Conservation (phyloP, 2,329 filamentous ascomycete species). For the Colletotrichum noveboracense region DNA sequence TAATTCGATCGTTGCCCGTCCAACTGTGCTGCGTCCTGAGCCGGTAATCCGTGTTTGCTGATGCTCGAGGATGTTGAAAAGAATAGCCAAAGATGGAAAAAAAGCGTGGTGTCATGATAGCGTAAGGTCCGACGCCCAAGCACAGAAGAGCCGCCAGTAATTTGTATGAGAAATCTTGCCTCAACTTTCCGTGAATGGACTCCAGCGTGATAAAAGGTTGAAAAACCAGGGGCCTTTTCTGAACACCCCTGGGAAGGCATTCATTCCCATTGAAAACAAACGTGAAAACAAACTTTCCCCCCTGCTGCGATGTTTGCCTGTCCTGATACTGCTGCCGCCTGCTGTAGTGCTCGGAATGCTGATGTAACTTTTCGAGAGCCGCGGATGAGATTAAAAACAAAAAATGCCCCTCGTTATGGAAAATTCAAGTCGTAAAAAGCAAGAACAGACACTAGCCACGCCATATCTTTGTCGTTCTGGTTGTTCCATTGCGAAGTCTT, state of each 20-base stretch:
- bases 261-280: not conserved
- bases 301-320: not conserved
- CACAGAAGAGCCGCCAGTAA: not conserved
- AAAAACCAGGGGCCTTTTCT: not conserved
- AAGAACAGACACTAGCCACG: not conserved
- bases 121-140: not conserved
- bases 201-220: not conserved
- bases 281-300: not conserved
- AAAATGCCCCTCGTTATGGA: not conserved
- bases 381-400: not conserved
- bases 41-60: not conserved
- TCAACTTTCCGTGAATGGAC: not conserved
- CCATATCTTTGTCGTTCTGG: not conserved
- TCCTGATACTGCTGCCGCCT: not conserved
- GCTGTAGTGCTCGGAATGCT: slow-evolving; percentile 2
- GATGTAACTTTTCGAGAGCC: slow-evolving; percentile 10
- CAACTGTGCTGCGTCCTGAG: not conserved
- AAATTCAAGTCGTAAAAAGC: not conserved
- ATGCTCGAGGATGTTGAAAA: not conserved
- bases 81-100: not conserved
- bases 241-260: not conserved
- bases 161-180: not conserved
- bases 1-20: not conserved
- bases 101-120: slow-evolving; percentile 10
- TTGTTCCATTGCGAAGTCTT: not conserved